These are phyloP conservation scores for Aegilops tauschii DNA, from an alignment of 176 grass and related monocot genomes.

Conservation along the genomic window DNA sequence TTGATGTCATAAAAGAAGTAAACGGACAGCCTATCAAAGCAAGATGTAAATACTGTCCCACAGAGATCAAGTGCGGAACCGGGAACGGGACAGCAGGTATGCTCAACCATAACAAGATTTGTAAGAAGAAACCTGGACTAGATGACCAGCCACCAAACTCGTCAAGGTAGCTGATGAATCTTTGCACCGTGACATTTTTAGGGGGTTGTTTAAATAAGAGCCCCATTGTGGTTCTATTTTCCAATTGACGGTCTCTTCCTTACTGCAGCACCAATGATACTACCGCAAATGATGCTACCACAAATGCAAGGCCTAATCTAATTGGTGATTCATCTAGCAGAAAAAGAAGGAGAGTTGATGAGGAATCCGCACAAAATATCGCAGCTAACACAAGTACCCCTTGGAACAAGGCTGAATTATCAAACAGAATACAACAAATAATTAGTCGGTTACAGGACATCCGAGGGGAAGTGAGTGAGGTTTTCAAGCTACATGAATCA, in stretches of 20 bases:
- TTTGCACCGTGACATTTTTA: too few species aligned
- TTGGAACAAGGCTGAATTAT: neutral
- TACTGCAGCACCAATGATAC: neutral
- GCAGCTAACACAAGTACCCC: neutral
- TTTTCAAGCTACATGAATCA: neutral
- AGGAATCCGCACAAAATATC: neutral
- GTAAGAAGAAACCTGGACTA: neutral
- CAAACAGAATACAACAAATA: neutral
- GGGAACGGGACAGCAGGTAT: neutral
- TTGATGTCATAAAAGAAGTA: neutral
- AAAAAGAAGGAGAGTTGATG: neutral
- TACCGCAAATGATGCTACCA: neutral
- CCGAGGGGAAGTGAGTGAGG: neutral
- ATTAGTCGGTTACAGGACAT: neutral
- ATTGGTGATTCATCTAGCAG: neutral
- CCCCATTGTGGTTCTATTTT: neutral
- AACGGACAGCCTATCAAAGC: neutral
- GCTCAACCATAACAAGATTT: conserved; percentile 15
- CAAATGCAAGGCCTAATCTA: neutral
- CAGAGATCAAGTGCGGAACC: neutral
- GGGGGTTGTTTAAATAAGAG: neutral
- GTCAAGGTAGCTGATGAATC: neutral
- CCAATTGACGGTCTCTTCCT: neutral
- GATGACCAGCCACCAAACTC: neutral
- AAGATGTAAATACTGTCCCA: neutral